phyloP scores from a whole-genome alignment of 331 rosid species.

The Malus hybrid region DNA sequence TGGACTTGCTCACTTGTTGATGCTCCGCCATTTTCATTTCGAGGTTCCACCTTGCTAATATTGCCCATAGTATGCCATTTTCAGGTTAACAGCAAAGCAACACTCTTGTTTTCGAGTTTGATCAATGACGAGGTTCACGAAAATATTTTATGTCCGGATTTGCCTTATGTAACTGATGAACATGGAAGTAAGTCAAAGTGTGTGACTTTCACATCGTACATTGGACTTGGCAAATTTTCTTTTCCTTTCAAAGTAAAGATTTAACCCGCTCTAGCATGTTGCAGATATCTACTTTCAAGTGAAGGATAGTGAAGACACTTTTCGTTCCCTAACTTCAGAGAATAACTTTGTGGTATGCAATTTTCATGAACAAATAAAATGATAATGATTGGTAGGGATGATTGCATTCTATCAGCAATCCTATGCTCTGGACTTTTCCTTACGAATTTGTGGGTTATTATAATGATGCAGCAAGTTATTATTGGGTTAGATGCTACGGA shows the following conservation, averaged over 20 bases:
- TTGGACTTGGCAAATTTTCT: neutral
- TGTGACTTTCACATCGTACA: constrained; percentile 12
- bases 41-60: constrained; percentile 25
- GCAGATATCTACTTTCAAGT: constrained; percentile 89
- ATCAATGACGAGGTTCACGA: constrained; percentile 66
- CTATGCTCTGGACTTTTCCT: neutral
- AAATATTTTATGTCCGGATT: constrained; percentile 81
- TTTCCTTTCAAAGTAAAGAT: neutral
- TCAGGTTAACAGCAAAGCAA: constrained; percentile 89
- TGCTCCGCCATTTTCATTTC: neutral
- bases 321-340: constrained; percentile 66
- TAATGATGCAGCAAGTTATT: constrained; percentile 76
- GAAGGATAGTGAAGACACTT: constrained; percentile 60
- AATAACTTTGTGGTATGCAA: constrained; percentile 79
- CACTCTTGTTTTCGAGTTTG: constrained; percentile 65
- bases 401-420: neutral
- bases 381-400: neutral
- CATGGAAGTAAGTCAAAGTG: constrained; percentile 74
- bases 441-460: neutral
- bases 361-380: constrained; percentile 10
- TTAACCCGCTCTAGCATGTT: constrained; percentile 14
- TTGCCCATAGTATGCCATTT: constrained; percentile 24
- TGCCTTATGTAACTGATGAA: constrained; percentile 89
- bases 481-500: constrained; percentile 83
- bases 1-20: neutral